Evolutionary conservation across 2,329 filamentous ascomycete species (phyloP).

Genomic region (Metarhizium humberi): DNA sequence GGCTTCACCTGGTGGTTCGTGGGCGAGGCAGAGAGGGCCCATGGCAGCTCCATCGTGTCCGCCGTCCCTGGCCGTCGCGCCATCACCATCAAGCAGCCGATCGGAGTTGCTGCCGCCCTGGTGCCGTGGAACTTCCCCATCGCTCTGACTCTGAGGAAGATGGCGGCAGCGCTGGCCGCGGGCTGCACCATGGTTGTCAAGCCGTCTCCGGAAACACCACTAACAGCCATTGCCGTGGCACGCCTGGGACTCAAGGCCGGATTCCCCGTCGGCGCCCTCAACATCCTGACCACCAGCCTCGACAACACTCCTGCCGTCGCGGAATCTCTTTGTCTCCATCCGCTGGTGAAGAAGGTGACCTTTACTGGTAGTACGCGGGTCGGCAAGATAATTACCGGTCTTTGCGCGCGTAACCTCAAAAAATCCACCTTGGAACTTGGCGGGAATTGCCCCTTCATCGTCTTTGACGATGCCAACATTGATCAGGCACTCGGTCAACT

Average conservation of each 20-base stretch:
- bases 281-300: constrained; percentile 35
- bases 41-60: constrained; percentile 50
- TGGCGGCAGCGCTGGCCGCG: constrained; percentile 52
- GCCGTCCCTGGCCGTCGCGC: constrained; percentile 53
- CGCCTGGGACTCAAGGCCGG: constrained; percentile 62
- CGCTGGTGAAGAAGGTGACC: constrained; percentile 52
- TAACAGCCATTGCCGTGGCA: constrained; percentile 60
- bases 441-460: constrained; percentile 57
- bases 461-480: constrained; percentile 60
- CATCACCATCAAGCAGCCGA: constrained; percentile 55
- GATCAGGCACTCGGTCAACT: constrained; percentile 58
- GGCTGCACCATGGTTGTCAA: constrained; percentile 71
- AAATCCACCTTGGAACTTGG: constrained; percentile 61
- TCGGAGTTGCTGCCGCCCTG: constrained; percentile 25
- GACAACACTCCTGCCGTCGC: constrained; percentile 34
- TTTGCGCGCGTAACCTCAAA: constrained; percentile 55
- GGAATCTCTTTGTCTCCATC: constrained; percentile 36
- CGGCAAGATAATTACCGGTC: constrained; percentile 51
- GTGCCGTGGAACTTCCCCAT: constrained; percentile 50
- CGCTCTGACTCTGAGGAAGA: constrained; percentile 39
- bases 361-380: constrained; percentile 68
- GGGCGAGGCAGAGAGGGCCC: constrained; percentile 38
- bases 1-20: constrained; percentile 49
- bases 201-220: constrained; percentile 64
- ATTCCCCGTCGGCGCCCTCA: constrained; percentile 64